Evolutionary conservation across 1,284 basidiomycete species (phyloP).

Genomic region (Apiotrichum porosum): DNA sequence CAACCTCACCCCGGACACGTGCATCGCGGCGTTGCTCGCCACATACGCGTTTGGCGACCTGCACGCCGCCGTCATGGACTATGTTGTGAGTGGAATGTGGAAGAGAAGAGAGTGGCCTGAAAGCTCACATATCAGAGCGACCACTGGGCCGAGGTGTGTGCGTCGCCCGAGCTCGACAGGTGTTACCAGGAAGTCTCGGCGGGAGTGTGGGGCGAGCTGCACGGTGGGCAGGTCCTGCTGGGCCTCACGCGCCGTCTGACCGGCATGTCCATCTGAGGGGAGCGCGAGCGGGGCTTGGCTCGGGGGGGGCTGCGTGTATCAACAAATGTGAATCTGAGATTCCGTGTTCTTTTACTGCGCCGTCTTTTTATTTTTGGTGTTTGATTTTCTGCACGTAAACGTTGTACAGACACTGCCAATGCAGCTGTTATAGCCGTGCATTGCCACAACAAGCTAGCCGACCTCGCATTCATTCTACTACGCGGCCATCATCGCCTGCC

Average conservation of each 20-base stretch:
- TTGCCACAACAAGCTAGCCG: no score
- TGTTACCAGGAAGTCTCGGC: constrained; percentile 42
- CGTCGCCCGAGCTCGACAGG: constrained; percentile 27
- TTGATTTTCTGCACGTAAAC: no score
- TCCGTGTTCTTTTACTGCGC: no score
- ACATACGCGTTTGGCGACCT: constrained; percentile 36
- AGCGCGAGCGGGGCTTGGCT: constrained; percentile 21
- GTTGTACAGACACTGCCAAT: no score
- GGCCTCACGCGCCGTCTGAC: constrained; percentile 21
- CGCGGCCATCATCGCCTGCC: no score
- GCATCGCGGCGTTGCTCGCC: constrained; percentile 61
- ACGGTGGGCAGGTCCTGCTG: constrained; percentile 33
- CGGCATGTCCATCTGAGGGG: constrained; percentile 9
- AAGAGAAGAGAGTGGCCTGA: background rate
- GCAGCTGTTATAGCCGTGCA: no score
- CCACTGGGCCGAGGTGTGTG: constrained; percentile 31
- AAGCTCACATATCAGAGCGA: constrained; percentile 20
- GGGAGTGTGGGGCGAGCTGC: constrained; percentile 38
- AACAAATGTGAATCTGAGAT: no score
- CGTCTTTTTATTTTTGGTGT: no score
- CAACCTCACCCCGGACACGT: constrained; percentile 64
- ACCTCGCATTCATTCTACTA: no score
- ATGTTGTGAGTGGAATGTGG: constrained; percentile 27
- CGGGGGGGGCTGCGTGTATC: no score
- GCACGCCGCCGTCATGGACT: constrained; percentile 34